Evolutionary conservation across 2,329 filamentous ascomycete genomes (phyloP).

Genomic region (Leptographium flavum): DNA sequence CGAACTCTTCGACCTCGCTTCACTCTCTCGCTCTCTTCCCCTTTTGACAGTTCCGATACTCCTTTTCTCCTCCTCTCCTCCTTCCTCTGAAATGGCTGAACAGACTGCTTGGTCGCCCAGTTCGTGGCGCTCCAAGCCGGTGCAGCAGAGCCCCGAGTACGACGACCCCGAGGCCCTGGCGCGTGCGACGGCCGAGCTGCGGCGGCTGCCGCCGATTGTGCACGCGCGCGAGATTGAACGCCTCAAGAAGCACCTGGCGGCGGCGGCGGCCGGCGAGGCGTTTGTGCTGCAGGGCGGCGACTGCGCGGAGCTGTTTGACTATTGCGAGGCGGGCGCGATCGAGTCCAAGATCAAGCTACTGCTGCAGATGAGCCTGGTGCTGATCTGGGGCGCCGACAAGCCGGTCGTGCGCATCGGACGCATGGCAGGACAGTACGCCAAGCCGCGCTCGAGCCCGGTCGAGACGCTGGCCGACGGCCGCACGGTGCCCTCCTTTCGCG

Average conservation of each 20-base stretch:
- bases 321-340: conserved; percentile 79
- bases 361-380: conserved; percentile 88
- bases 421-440: conserved; percentile 96
- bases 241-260: conserved; percentile 62
- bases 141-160: conserved; percentile 64
- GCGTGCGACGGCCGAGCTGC: conserved; percentile 48
- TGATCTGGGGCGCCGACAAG: conserved; percentile 74
- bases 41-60: background rate
- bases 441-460: conserved; percentile 78
- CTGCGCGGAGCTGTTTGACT: conserved; percentile 94
- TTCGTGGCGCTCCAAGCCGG: conserved; percentile 66
- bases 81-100: background rate
- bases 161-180: conserved; percentile 44
- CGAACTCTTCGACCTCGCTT: too few relatives aligned
- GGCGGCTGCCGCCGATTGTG: conserved; percentile 60
- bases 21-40: background rate
- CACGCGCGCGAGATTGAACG: conserved; percentile 68
- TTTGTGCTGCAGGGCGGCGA: conserved; percentile 94
- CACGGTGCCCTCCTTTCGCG: conserved; percentile 78
- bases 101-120: conserved; percentile 44
- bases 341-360: conserved; percentile 95
- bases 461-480: conserved; percentile 62
- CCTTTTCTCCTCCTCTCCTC: background rate
- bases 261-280: conserved; percentile 80
- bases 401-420: conserved; percentile 87